Conservation (phyloP, 768 basidiomycete species). For the Psilocybe tampanensis region DNA sequence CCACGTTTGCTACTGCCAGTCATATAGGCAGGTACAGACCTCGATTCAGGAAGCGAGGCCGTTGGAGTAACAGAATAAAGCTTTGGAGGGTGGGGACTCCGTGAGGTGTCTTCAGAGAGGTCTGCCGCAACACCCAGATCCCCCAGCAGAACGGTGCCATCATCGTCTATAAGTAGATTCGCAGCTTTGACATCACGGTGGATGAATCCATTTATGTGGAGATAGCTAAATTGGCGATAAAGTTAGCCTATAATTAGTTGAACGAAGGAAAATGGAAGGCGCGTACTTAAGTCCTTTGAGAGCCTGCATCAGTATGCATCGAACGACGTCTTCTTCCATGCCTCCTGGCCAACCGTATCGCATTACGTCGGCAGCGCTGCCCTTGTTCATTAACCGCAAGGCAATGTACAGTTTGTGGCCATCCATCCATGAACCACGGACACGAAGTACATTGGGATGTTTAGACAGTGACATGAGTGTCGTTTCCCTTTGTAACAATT, state of each 20-base stretch:
- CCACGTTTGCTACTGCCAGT: slow-evolving; percentile 28
- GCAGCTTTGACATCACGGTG: slow-evolving; percentile 95
- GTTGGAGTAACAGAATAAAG: slow-evolving; percentile 31
- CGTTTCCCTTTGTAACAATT: slow-evolving; percentile 80
- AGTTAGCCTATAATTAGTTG: slow-evolving; percentile 1
- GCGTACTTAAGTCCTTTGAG: slow-evolving; percentile 85
- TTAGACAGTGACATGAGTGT: slow-evolving; percentile 92
- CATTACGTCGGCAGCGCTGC: slow-evolving; percentile 86
- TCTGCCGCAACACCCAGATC: slow-evolving; percentile 93
- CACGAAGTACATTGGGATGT: slow-evolving; percentile 91
- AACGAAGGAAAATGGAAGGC: slow-evolving; percentile 3
- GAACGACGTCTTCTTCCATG: slow-evolving; percentile 87
- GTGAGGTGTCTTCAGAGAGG: slow-evolving; percentile 64
- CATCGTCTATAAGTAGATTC: slow-evolving; percentile 89
- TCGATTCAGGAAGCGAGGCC: slow-evolving; percentile 31
- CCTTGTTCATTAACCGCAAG: slow-evolving; percentile 86
- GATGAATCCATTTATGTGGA: slow-evolving; percentile 90
- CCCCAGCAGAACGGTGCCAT: slow-evolving; percentile 87
- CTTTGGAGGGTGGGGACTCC: slow-evolving; percentile 25
- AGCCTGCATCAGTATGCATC: slow-evolving; percentile 83
- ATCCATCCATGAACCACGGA: slow-evolving; percentile 86
- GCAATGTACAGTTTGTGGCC: slow-evolving; percentile 87
- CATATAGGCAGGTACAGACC: slow-evolving; percentile 17
- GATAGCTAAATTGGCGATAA: slow-evolving; percentile 53
- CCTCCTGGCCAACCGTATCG: slow-evolving; percentile 85